These are phyloP conservation scores for Candida khao-thaluensis DNA, from an alignment of 805 yeast genomes.

Conservation along the genomic window DNA sequence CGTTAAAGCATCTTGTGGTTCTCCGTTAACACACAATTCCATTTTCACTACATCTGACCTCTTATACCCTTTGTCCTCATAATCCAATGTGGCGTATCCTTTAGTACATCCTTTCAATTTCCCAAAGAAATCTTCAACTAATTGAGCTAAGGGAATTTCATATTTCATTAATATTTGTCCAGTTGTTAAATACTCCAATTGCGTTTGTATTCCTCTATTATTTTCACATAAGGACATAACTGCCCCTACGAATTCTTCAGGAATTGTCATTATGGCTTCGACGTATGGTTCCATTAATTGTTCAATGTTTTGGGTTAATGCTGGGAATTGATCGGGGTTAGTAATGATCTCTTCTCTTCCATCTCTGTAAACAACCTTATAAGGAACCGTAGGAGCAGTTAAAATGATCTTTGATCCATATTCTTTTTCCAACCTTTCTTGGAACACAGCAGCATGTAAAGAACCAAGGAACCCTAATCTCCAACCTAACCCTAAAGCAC, in stretches of 20 bases:
- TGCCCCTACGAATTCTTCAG: constrained; percentile 82
- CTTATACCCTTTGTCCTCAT: constrained; percentile 88
- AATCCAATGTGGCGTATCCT: constrained; percentile 93
- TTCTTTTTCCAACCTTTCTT: constrained; percentile 87
- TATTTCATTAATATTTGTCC: constrained; percentile 83
- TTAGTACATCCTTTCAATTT: constrained; percentile 83
- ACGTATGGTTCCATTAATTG: constrained; percentile 80
- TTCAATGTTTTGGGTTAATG: constrained; percentile 47
- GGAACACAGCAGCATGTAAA: constrained; percentile 90
- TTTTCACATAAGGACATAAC: constrained; percentile 85
- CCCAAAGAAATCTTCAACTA: constrained; percentile 95
- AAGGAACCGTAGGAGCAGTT: constrained; percentile 96
- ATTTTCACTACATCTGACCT: constrained; percentile 80
- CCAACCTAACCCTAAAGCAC: constrained; percentile 97
- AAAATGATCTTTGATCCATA: constrained; percentile 90
- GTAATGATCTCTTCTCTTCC: constrained; percentile 67
- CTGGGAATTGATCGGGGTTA: constrained; percentile 91
- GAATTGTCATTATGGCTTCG: constrained; percentile 85
- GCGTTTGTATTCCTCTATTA: constrained; percentile 80
- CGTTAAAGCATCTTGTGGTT: constrained; percentile 86
- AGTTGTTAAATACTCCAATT: constrained; percentile 69
- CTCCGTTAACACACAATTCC: constrained; percentile 87
- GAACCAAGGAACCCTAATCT: constrained; percentile 93
- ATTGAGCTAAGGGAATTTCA: constrained; percentile 79
- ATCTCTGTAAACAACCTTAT: constrained; percentile 65